Percentiles rank a stretch among this genome's conserved stretches.
Evolutionary conservation across 2,329 filamentous ascomycete genomes (phyloP).

Genomic region (Aaosphaeria pasadenensis): DNA sequence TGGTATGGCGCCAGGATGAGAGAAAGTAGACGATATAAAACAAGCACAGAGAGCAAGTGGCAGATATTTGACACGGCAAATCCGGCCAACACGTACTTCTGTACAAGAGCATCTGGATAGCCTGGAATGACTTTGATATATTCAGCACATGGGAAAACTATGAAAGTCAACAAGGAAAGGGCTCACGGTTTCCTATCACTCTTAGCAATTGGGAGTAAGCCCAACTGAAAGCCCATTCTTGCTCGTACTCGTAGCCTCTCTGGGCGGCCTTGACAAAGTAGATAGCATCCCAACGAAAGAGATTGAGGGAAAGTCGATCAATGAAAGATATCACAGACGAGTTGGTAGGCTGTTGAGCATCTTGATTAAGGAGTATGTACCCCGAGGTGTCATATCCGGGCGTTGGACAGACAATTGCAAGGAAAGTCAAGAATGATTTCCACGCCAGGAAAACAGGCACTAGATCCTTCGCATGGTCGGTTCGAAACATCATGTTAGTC

Average conservation of each 20-base stretch:
- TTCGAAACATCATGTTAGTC: no score
- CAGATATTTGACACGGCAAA: constrained; percentile 67
- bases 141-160: not conserved
- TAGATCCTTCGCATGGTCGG: not conserved
- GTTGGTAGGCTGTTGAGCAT: constrained; percentile 13
- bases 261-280: constrained; percentile 67
- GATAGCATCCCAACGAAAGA: constrained; percentile 78
- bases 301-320: constrained; percentile 49
- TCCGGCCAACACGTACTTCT: constrained; percentile 51
- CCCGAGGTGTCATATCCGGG: constrained; percentile 77
- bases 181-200: constrained; percentile 41
- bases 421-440: constrained; percentile 64
- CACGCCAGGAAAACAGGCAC: constrained; percentile 55
- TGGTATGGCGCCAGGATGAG: constrained; percentile 42
- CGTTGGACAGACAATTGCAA: constrained; percentile 58
- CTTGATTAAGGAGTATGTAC: constrained; percentile 45
- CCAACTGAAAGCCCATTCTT: constrained; percentile 81
- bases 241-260: constrained; percentile 69
- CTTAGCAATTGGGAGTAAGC: constrained; percentile 48
- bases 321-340: constrained; percentile 12
- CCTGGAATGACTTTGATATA: constrained; percentile 14
- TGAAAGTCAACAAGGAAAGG: constrained; percentile 2
- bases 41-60: constrained; percentile 72
- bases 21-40: constrained; percentile 65
- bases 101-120: constrained; percentile 7